Evolutionary conservation across 225 moss, liverwort and hornwort genomes (phyloP), one percentile per base, ranked within the genome.

Genomic region (Neckera pumila): DNA sequence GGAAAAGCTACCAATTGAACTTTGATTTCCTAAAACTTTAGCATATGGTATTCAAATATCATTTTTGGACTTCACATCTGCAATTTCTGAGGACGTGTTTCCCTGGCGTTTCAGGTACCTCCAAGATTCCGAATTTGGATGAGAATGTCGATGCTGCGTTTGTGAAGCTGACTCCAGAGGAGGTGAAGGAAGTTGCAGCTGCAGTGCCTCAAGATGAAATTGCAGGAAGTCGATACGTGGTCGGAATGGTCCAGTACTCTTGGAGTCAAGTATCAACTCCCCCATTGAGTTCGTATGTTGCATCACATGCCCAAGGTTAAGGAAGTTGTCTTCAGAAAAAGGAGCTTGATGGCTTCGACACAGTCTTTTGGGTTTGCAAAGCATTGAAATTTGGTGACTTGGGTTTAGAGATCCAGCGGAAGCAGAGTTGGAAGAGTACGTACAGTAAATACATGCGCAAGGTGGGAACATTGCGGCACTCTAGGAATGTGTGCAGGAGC

Each of bases 91-190:
- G 10, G 10, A 27, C 16, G 27, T 27, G 43, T 43, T 71, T 27
- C 71, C 40, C 25, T 10, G 72, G 43, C 16, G 28, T 16, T 43
- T 9, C 34, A 89, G 84, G 89, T 34, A 89, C 89, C 27, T 62
- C 89, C 80, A 85, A 85, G 72, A 80, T 80, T 54, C 80, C 85
- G 63, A 89, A 89, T 22, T 85, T 89, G 62, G 85, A 85, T 21
- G 89, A 85, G 51, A 89, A 89, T 4, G 26, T 85, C 19, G 79
- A 63, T 11, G 85, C 85, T 54, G 63, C 71, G 19, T 80, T 42
- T 20, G 85, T 89, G 85, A 85, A 85, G 85, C 79, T 85, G 20
- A 79, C 25, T 62, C 40, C 79, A 4, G 79, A 85, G n/a, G 79
- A 84, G 61, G 1, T 53, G 49, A 79, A 84, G 61, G 84, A 78